Conservation (phyloP, 208 protist genomes). For the Leishmania braziliensis region DNA sequence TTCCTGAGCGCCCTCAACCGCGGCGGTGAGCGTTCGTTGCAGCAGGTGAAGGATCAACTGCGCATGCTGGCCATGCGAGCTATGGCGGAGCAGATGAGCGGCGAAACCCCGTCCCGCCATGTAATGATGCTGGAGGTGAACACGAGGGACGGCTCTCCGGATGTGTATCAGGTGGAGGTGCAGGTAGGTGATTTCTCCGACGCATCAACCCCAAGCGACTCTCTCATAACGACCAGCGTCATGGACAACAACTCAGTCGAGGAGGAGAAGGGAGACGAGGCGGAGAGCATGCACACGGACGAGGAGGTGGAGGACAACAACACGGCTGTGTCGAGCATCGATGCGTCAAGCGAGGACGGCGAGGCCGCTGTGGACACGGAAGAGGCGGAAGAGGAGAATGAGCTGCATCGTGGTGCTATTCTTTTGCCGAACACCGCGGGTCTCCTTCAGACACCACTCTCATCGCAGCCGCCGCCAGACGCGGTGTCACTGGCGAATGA, state of each 20-base stretch:
- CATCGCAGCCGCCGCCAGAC: background rate
- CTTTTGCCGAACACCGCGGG: background rate
- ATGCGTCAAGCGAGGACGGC: constrained; percentile 1
- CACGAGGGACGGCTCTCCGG: constrained; percentile 26
- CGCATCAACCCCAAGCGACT: constrained; percentile 6
- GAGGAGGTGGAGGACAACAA: constrained; percentile 10
- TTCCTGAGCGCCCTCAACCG: constrained; percentile 46
- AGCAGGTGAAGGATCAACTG: constrained; percentile 34
- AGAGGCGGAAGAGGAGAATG: constrained; percentile 3
- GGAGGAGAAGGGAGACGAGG: constrained; percentile 10
- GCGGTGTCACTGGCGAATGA: background rate
- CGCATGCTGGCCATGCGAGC: constrained; percentile 32
- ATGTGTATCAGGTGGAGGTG: constrained; percentile 33
- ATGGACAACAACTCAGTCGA: background rate
- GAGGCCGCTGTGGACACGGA: background rate
- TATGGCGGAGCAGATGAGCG: constrained; percentile 31
- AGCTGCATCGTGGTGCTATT: constrained; percentile 28
- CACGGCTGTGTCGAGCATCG: background rate
- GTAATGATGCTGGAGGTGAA: constrained; percentile 40
- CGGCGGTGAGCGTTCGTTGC: constrained; percentile 20
- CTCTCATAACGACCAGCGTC: background rate
- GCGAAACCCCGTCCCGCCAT: constrained; percentile 20
- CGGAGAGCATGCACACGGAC: background rate
- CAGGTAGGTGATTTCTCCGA: constrained; percentile 34
- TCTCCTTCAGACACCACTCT: too few species aligned